Base-by-base conservation (phyloP, 2,329 filamentous ascomycete species). In the Aspergillus fumigatus region DNA sequence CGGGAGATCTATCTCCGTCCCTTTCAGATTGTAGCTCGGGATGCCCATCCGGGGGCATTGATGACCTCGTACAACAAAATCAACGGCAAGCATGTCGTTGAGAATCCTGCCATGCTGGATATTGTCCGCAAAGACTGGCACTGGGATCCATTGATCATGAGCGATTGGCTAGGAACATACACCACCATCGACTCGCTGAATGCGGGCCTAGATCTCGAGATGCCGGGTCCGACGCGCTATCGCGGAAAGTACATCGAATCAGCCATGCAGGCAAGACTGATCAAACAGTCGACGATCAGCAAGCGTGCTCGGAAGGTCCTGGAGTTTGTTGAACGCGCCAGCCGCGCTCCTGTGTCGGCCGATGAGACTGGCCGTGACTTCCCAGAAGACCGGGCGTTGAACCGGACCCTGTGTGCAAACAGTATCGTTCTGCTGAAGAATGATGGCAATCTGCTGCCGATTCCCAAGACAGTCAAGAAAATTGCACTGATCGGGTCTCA, bases 1-100 rank as follows among this genome's bases (percentile, higher is more conserved):
- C 73, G 82, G 17, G 83, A 86, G 64, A 79, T 85, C 7, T 85
- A 86, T 59, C 74, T 85, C 1, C 77, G 79, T 63, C 82, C 83
- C 0, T 86, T 86, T 54, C 79, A 84, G 67, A 80, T 85, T 53
- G 80, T 79, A 0, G 73, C 83, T 17, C 72, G 77, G 38, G 75
- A 82, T 17, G 76, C 77, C 0, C 77, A 79, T 23, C 80, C 80
- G 1, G 77, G 77, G 67, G 76, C 78, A 17, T 64, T 80, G n/a
- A 83, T 83, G 81, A 79, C 77, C 10, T 73, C 79, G 0, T 83
- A 83, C 63, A 82, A 81, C 57, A 73, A 77, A 59, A 66, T 80
- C 56, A 81, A 80, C 61, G 78, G 78, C n/a, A 63, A 73, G 17
- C 70, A 73, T 59, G 67, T 59, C 9, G 66, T 65, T n/a, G 69